Evolutionary conservation across 2,329 filamentous ascomycete genomes (phyloP), one percentile per base, ranked within the genome.

Genomic region (Colletotrichum plurivorum): DNA sequence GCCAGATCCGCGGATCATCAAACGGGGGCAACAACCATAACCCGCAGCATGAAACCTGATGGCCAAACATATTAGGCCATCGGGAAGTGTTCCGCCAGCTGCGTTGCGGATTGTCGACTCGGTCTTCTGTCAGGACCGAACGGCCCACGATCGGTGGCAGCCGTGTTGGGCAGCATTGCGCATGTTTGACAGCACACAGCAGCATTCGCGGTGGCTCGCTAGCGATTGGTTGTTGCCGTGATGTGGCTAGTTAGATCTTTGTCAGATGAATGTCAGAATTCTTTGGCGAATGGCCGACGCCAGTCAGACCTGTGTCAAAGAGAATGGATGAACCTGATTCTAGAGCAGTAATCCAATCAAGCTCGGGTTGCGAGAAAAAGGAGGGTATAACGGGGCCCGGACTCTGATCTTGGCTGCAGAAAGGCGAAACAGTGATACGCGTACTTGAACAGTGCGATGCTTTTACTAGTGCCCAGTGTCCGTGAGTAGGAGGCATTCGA

Each of bases 1-100:
- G 59, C 71, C 58, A 63, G 71, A 71, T 72, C 63, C 58, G 59
- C 69, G 52, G 72, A 59, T 49, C 69, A 73, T 73, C 72, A 73
- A 70, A 70, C 68, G 41, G 16, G 48, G 51, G 62, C 20, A 43
- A 63, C 64, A 63, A 63, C 59, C 64, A 57, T 67, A 63, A 63
- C 18, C 31, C 20, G n/a, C 39, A 45, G 48, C 25, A 18, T 68
- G 60, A 64, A 64, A 64, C 65, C 49, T n/a, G 20, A 55, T 39
- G 60, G 56, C 27, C 53, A 64, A 64, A 53, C 48, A 64, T 31
- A 53, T n/a, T 12, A 54, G 39, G 43, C 51, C 46, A 20, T 15
- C 22, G 18, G 25, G 27, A 15, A n/a, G n/a, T 7, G 49, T 20
- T 22, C 41, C 49, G 41, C 49, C 27, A 20, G 61, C 31, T 6